Evolutionary conservation across 495 filamentous ascomycete genomes (phyloP).

Genomic region (Aspergillus biplanus): DNA sequence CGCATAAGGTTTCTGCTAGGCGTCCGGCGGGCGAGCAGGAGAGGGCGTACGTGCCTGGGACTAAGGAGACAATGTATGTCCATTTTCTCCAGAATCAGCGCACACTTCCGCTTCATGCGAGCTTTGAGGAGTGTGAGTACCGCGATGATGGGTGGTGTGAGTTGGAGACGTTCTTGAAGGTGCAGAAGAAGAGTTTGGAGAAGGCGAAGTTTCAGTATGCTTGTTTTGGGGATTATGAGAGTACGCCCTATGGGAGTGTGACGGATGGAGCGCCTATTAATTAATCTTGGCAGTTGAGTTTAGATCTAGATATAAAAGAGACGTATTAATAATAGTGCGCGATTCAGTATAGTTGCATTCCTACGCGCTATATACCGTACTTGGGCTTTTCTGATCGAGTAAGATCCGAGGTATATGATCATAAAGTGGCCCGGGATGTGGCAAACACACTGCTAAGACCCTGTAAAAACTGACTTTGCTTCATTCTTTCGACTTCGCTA

Average conservation of each 20-base stretch:
- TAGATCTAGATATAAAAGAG: too few species aligned
- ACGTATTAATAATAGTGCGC: too few species aligned
- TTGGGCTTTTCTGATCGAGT: too few species aligned
- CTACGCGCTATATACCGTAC: too few species aligned
- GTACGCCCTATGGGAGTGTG: conserved; percentile 23
- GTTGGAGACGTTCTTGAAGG: conserved; percentile 56
- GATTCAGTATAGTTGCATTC: too few species aligned
- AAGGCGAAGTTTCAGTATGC: conserved; percentile 55
- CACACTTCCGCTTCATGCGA: conserved; percentile 60
- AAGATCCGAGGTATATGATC: too few species aligned
- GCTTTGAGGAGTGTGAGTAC: conserved; percentile 58
- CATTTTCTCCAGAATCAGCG: conserved; percentile 69
- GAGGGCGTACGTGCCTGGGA: conserved; percentile 21
- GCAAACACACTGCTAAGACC: neutral
- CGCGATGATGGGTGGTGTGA: conserved; percentile 70
- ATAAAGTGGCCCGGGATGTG: too few species aligned
- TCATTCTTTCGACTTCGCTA: neutral
- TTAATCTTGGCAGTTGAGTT: neutral
- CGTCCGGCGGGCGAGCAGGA: conserved; percentile 30
- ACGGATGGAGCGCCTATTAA: conserved; percentile 26
- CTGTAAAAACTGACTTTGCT: neutral
- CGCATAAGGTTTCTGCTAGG: conserved; percentile 50
- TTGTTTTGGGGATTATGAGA: conserved; percentile 41
- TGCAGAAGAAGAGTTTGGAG: conserved; percentile 47
- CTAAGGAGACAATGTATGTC: conserved; percentile 55